Conservation (phyloP, 805 yeast genomes). For the Ogataea pignaliae region DNA sequence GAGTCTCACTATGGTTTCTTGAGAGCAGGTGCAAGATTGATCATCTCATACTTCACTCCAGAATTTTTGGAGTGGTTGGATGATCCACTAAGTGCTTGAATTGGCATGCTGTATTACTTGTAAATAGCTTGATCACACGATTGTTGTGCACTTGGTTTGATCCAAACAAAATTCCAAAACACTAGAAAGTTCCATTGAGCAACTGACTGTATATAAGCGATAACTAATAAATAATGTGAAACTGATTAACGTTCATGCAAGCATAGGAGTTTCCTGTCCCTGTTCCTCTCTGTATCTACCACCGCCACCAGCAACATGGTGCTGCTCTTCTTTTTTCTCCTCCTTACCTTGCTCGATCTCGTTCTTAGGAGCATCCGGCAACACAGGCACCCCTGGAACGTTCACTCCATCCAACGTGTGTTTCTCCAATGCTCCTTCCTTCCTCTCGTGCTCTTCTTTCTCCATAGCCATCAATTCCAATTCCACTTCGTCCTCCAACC, state of each 20-base stretch:
- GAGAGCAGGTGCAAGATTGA: conserved; percentile 92
- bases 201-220: too few species aligned
- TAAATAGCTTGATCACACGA: background rate
- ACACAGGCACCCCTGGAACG: conserved; percentile 9
- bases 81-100: conserved; percentile 15
- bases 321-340: conserved; percentile 17
- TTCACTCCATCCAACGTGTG: conserved; percentile 4
- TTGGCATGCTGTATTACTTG: background rate
- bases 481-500: conserved; percentile 61
- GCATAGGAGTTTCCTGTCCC: background rate
- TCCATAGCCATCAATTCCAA: conserved; percentile 54
- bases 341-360: conserved; percentile 14
- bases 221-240: too few species aligned
- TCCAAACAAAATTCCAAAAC: too few species aligned
- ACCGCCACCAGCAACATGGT: background rate
- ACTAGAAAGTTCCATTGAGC: too few species aligned
- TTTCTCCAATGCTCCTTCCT: conserved; percentile 2
- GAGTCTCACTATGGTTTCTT: conserved; percentile 89
- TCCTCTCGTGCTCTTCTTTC: conserved; percentile 33
- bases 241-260: too few species aligned
- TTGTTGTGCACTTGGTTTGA: too few species aligned
- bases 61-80: conserved; percentile 91
- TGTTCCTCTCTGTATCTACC: conserved; percentile 13
- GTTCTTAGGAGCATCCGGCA: conserved; percentile 31
- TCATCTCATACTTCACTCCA: conserved; percentile 92